Evolutionary conservation across 495 filamentous ascomycete genomes (phyloP).

Genomic region (Rusavskia elegans): DNA sequence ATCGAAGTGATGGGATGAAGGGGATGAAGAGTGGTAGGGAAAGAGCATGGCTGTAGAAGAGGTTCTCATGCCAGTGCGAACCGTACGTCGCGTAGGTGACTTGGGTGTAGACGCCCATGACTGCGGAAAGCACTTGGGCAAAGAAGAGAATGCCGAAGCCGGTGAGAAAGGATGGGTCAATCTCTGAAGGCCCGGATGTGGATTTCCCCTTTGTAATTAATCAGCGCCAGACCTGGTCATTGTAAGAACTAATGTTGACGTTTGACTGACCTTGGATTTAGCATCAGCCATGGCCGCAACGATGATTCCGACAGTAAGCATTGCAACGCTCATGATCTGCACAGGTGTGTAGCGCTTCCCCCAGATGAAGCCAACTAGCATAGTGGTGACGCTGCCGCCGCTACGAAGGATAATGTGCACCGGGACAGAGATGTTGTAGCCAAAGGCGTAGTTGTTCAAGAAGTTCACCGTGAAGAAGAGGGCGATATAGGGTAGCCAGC

Average conservation of each 20-base stretch:
- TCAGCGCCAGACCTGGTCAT: neutral
- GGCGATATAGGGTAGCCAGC: slow-evolving; percentile 77
- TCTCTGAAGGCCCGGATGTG: neutral
- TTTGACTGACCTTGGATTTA: slow-evolving; percentile 48
- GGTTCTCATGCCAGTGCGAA: slow-evolving; percentile 84
- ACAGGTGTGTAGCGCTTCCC: slow-evolving; percentile 68
- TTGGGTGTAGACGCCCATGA: slow-evolving; percentile 91
- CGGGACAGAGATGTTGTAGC: slow-evolving; percentile 89
- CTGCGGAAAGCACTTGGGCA: slow-evolving; percentile 78
- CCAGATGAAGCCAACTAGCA: slow-evolving; percentile 70
- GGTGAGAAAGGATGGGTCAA: slow-evolving; percentile 35
- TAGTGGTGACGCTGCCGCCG: slow-evolving; percentile 86
- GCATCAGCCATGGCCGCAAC: slow-evolving; percentile 80
- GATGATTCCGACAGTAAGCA: slow-evolving; percentile 76
- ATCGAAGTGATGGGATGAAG: slow-evolving; percentile 27
- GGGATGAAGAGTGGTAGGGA: slow-evolving; percentile 53
- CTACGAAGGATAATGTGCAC: slow-evolving; percentile 94
- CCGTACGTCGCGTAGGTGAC: slow-evolving; percentile 73
- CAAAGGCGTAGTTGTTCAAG: slow-evolving; percentile 95
- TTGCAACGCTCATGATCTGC: slow-evolving; percentile 61
- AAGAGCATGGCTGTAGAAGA: slow-evolving; percentile 82
- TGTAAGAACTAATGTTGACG: neutral
- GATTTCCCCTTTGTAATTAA: slow-evolving; percentile 14
- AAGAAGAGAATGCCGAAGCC: slow-evolving; percentile 75
- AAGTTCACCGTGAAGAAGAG: slow-evolving; percentile 87